phyloP scores from a whole-genome alignment of 192 early-diverging fungal genomes.

The Phlyctochytrium arcticum region DNA sequence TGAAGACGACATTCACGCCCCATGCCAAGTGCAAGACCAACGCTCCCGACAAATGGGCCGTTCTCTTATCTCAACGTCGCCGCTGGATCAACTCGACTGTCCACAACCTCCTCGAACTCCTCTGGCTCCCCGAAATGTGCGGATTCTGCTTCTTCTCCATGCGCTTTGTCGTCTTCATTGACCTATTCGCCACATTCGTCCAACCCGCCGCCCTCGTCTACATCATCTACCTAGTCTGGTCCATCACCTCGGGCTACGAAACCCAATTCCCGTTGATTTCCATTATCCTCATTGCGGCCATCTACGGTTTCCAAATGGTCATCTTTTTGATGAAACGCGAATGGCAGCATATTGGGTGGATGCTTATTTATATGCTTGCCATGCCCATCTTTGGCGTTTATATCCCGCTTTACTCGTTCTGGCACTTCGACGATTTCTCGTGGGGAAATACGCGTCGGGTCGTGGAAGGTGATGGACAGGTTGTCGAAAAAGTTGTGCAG shows the following conservation, averaged over 20 bases:
- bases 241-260: constrained; percentile 49
- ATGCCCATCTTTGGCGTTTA: constrained; percentile 91
- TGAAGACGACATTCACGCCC: constrained; percentile 88
- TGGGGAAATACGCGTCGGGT: constrained; percentile 98
- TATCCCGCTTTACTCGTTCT: constrained; percentile 93
- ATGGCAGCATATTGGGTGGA: constrained; percentile 64
- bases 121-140: constrained; percentile 83
- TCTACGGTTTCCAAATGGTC: constrained; percentile 86
- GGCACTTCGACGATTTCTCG: constrained; percentile 98
- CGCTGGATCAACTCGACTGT: constrained; percentile 99
- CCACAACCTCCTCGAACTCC: constrained; percentile 89
- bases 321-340: constrained; percentile 72
- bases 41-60: constrained; percentile 84
- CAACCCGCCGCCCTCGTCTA: constrained; percentile 60
- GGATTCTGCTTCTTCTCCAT: constrained; percentile 97
- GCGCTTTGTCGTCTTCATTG: constrained; percentile 93
- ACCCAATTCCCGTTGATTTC: constrained; percentile 69
- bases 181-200: constrained; percentile 81
- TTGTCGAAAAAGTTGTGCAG: constrained; percentile 22
- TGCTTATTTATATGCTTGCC: constrained; percentile 92
- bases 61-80: constrained; percentile 91
- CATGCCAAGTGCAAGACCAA: constrained; percentile 88
- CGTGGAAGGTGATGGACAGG: constrained; percentile 73
- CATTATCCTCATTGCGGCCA: constrained; percentile 71
- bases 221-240: constrained; percentile 67